A percentile compares a stretch with the other conserved stretches of the same genome.
phyloP scores from a whole-genome alignment of 2,329 filamentous ascomycete genomes.

The Zalaria sp. region DNA sequence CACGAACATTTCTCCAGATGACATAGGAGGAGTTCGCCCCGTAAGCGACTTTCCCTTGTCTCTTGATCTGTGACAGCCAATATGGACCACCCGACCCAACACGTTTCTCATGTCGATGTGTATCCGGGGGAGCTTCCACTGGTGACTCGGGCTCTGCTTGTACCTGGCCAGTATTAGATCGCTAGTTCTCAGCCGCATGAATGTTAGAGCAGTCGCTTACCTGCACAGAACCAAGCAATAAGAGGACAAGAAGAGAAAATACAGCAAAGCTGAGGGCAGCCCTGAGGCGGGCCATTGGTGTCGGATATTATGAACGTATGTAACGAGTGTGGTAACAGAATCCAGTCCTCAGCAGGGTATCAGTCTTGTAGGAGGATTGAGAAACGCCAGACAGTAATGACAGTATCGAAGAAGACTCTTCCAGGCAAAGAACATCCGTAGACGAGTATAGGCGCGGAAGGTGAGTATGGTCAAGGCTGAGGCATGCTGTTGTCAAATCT shows the following conservation, averaged over 20 bases:
- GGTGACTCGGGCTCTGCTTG: neutral
- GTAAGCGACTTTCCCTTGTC: conserved; percentile 26
- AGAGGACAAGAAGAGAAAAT: neutral
- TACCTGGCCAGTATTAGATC: neutral
- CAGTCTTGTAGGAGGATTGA: too few species aligned
- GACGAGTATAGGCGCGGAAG: neutral
- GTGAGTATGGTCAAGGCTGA: neutral
- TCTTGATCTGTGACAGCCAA: conserved; percentile 27
- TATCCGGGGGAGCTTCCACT: conserved; percentile 6
- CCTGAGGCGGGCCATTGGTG: neutral
- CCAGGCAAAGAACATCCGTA: neutral
- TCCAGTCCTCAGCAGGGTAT: too few species aligned
- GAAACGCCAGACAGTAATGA: too few species aligned
- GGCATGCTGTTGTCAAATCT: too few species aligned
- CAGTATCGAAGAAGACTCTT: neutral
- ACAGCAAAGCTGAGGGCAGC: neutral
- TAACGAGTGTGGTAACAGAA: too few species aligned
- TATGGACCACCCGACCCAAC: conserved; percentile 17
- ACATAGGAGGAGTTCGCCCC: conserved; percentile 23
- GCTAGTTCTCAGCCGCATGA: too few species aligned
- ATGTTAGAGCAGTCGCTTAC: too few species aligned
- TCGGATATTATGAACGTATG: too few species aligned
- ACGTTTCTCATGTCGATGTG: conserved; percentile 10
- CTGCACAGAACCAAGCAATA: too few species aligned
- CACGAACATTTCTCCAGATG: conserved; percentile 28